Evolutionary conservation across 192 early-diverging fungal genomes (phyloP), one percentile per base, ranked within the genome.

Genomic region (Backusella australiensis): DNA sequence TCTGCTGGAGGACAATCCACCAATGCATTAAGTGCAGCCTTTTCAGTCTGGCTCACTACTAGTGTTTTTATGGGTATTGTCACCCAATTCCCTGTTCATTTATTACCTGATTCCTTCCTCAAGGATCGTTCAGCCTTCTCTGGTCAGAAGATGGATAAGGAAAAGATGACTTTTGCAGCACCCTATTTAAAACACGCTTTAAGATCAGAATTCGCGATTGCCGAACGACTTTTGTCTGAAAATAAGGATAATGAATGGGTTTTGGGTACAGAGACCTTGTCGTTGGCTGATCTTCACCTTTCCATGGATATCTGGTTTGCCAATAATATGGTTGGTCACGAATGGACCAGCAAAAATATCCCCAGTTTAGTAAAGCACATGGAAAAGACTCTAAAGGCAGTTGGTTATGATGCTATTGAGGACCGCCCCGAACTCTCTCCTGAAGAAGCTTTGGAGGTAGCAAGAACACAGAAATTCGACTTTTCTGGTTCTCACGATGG

Each of bases 361-460:
- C 75, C 75, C 8, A 21, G 32, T 11, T 35, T 76, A 35, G 46
- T 46, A 1, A 35, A 34, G 6, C 75, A 76, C 53, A 72, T 63
- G 19, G 12, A 26, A 42, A 71, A 49, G 42, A 52, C 76, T n/a
- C 12, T 75, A 21, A 26, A 34, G 7, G 35, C 36, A 3, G 42
- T 52, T 14, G 29, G 53, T 36, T 56, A 67, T 23, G 35, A 21
- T 8, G 65, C 2, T 6, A 52, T 49, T 7, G 35, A 38, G 5
- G 39, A 52, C 26, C 56, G 46, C 19, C 76, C 69, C 2, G 53
- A 23, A n/a, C 3, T 77, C 5, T 68, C 74, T 15, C 63, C 36
- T n/a, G 75, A 80, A 34, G 70, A 80, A 26, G 79, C 79, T 32
- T 38, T 80, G 38, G 79, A 75, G 11, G 70, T 80, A 12, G 74